Evolutionary conservation across 345 rosid species (phyloP), one percentile per base, ranked within the genome.

Genomic region (Melastoma malabathricum): DNA sequence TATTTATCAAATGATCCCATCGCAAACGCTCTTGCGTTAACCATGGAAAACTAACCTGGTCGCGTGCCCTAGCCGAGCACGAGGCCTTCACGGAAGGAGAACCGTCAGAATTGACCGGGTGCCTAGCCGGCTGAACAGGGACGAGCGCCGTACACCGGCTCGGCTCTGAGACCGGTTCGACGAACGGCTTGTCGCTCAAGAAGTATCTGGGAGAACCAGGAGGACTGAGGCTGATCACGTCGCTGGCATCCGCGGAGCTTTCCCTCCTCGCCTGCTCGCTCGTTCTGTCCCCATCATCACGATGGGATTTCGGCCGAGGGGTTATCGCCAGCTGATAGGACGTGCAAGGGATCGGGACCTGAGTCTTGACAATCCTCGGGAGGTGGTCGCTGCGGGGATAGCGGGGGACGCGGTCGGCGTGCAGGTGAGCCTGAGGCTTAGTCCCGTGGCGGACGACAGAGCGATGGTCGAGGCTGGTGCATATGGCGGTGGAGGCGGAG

Each of bases 401-500:
- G 41, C 9, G 41, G 41, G 1, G 41, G 41, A 34, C 41, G 41
- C 2, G 12, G 12, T 8, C 12, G 9, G 12, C 41, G 9, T 34
- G 41, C 12, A 1, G 43, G 17, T 14, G 34, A 0, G 17, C 19
- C 20, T 20, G 60, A 8, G 74, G 76, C 3, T 64, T 70, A 6
- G 64, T 64, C 18, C 69, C 72, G 22, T 25, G 78, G 48, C 78
- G 80, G 43, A 68, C 73, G 52, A 69, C 51, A 50, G 94, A 71
- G 12, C 67, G 73, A 18, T 51, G 79, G 53, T 75, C 76, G 15
- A 69, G 52, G 64, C 70, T 67, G 2, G 83, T 44, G 59, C 94
- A 72, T 54, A 86, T 70, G 56, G 96, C 94, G 10, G 96, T 86
- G 54, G 96, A 84, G 25, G 92, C 73, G 15, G 86, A 84, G 55